Conservation (phyloP, 192 early-diverging fungal genomes). For the Paraglomus brasilianum region DNA sequence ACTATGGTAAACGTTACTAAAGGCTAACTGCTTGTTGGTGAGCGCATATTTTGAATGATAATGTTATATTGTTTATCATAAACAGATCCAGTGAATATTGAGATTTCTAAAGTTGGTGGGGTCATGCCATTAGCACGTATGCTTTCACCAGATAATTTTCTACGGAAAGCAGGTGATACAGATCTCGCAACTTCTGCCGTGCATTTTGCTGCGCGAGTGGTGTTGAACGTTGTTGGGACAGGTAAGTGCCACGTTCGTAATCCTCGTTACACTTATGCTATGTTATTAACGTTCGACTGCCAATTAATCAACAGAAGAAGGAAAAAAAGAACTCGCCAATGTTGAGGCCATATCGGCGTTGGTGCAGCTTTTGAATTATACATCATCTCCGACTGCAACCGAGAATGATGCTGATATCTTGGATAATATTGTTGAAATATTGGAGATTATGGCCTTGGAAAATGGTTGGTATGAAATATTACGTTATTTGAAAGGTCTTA, state of each 20-base stretch:
- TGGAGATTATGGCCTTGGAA: constrained; percentile 39
- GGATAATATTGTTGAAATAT: constrained; percentile 38
- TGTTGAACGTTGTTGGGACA: constrained; percentile 10
- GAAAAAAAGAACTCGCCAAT: constrained; percentile 10
- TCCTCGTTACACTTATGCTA: neutral
- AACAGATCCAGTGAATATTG: neutral
- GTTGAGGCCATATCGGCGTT: constrained; percentile 8
- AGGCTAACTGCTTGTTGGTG: no score
- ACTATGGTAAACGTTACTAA: constrained; percentile 41
- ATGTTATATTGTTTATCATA: neutral
- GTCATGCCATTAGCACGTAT: constrained; percentile 19
- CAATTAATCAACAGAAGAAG: constrained; percentile 2
- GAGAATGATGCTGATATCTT: constrained; percentile 24
- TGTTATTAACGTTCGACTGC: neutral
- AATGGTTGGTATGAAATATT: constrained; percentile 35
- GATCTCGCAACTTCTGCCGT: constrained; percentile 13
- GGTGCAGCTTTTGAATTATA: constrained; percentile 6
- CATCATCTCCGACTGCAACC: neutral
- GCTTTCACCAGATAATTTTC: constrained; percentile 28
- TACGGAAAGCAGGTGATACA: constrained; percentile 2
- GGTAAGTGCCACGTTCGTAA: constrained; percentile 16
- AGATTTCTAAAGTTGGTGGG: constrained; percentile 26
- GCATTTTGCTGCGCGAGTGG: constrained; percentile 23
- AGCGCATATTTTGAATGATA: neutral
- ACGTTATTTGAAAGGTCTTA: neutral